Evolutionary conservation across 1,284 basidiomycete species (phyloP), one percentile per base, ranked within the genome.

Genomic region (Sanghuangporus weigelae): DNA sequence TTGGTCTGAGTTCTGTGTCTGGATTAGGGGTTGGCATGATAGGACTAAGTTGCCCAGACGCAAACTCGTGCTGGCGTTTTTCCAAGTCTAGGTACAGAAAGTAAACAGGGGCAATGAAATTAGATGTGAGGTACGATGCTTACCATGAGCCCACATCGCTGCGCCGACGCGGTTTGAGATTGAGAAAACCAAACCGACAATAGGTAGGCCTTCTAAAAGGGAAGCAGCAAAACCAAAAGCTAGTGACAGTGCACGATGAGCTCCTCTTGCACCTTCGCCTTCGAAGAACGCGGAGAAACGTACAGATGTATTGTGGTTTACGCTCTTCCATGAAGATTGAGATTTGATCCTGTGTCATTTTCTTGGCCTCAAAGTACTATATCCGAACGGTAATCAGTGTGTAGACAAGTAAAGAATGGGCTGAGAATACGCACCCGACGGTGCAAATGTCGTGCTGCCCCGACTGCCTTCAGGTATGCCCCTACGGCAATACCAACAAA

Each of bases 131-230:
- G 3, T 3, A 16, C 51, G 40, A 38, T 16, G 75, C 82, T 23
- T 69, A 90, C 89, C 91, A 69, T 89, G 84, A 7, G 90, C 89
- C 92, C 92, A 95, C 93, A 96, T 95, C 1, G 92, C 92, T 1
- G 92, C 91, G 2, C 93, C 93, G 35, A 95, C 84, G 11, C 91
- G 81, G 72, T 95, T 95, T 0, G 92, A 93, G 36, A 96, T 79
- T 0, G 87, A 89, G 72, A 95, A 93, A 7, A 89, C 74, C 2
- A 95, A 75, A 0, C 93, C 93, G 16, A 93, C 70, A 63, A 95
- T 81, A 0, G 93, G 93, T 0, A 94, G 73, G 3, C 83, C 81
- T 75, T 95, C 93, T 0, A 94, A 77, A 6, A 95, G 73, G 0
- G 90, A 84, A 0, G 93, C 91, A 0, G 81, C 73, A 70, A 95